Evolutionary conservation across 2,329 filamentous ascomycete species (phyloP), one percentile per base, ranked within the genome.

Genomic region (Leptographium galeiforme): DNA sequence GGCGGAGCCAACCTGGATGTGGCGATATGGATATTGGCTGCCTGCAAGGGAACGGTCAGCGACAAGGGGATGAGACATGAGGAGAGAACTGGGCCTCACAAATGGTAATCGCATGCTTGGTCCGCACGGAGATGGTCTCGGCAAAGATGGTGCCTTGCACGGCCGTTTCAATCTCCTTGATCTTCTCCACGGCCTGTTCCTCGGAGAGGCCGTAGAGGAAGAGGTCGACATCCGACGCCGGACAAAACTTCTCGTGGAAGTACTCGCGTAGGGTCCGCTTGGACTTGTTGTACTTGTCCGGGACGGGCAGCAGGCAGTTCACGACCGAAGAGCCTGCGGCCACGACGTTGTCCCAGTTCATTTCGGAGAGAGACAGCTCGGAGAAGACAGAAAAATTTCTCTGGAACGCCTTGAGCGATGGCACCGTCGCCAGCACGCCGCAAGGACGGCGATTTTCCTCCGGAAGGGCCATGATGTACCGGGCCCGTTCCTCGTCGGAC

Each of bases 21-120:
- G 88, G 2, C 89, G 82, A 39, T 82, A 88, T 0, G 88, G 89
- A 62, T 93, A 90, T 64, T 91, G 83, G 46, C 84, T 88, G 38
- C 80, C 86, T 70, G 51, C 48, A 50, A 53, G 34, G 48, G 51
- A 36, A 59, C 25, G 7, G 25, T 36, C 44, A 34, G 8, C n/a
- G 34, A 13, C 12, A n/a, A 10, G 18, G 10, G 40, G 45, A 34
- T 10, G 30, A 10, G 13, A 10, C 14, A 46, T 49, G 8, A 19
- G 6, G 7, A 25, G 16, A 34, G 46, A 8, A 2, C 6, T n/a
- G 63, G 25, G 25, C 57, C 48, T 41, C n/a, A 70, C 70, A 72
- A 62, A 95, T 93, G 0, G 89, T 94, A 54, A 95, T 82, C 11
- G 88, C 85, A 62, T 94, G 85, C 70, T 91, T 94, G 18, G 89